Percentiles rank a stretch among this genome's conserved stretches.
phyloP scores from a whole-genome alignment of 2,329 filamentous ascomycete species.

The Neopestalotiopsis clavispora region DNA sequence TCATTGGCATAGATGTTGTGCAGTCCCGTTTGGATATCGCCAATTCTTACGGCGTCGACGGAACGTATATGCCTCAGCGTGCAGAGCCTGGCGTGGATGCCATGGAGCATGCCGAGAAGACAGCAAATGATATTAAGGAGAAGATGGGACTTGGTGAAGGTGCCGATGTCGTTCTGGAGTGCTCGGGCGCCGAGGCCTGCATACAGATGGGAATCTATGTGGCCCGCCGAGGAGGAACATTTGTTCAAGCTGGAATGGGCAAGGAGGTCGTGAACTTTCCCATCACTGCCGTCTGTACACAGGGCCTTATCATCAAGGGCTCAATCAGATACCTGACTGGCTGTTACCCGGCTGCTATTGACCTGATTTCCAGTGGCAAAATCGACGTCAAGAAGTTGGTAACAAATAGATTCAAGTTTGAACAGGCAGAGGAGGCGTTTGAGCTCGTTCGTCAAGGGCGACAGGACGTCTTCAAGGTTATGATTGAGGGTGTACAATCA shows the following conservation, averaged over 20 bases:
- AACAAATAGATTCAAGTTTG: constrained; percentile 27
- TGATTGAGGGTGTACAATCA: constrained; percentile 16
- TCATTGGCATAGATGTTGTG: constrained; percentile 50
- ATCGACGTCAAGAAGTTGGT: constrained; percentile 33
- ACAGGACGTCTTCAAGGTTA: constrained; percentile 16
- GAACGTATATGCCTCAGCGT: constrained; percentile 42
- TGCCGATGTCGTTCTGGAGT: constrained; percentile 53
- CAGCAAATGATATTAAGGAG: constrained; percentile 43
- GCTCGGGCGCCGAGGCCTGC: constrained; percentile 55
- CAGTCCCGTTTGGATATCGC: constrained; percentile 46
- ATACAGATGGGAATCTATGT: constrained; percentile 58
- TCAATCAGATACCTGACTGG: constrained; percentile 49
- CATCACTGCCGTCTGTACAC: constrained; percentile 46
- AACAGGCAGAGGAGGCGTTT: constrained; percentile 53
- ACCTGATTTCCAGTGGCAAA: constrained; percentile 45
- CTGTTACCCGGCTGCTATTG: constrained; percentile 46
- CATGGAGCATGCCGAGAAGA: constrained; percentile 39
- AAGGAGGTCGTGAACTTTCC: constrained; percentile 50
- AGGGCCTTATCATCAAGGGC: constrained; percentile 46
- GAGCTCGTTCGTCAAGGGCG: constrained; percentile 39
- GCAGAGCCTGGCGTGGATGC: constrained; percentile 37
- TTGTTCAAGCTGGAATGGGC: constrained; percentile 67
- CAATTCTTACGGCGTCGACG: constrained; percentile 45
- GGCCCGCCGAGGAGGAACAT: constrained; percentile 54
- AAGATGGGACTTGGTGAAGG: constrained; percentile 45